phyloP scores from a whole-genome alignment of 371 early-diverging fungal species.

The Lichtheimia ornata region DNA sequence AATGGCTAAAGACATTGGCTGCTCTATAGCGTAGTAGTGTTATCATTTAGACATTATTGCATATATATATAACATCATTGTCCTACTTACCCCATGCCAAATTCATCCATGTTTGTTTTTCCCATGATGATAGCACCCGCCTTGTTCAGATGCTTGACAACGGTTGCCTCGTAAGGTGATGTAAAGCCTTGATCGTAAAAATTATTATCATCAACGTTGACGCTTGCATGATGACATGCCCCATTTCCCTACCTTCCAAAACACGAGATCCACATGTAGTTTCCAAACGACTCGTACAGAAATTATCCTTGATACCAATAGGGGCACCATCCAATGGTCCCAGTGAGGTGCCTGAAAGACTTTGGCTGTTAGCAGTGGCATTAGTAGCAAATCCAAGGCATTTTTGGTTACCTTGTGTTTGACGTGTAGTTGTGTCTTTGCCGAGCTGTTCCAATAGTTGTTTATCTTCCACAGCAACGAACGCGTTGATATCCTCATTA shows the following conservation, averaged over 20 bases:
- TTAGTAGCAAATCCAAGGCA: no score
- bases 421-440: not conserved
- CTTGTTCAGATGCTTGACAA: constrained; percentile 57
- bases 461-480: constrained; percentile 29
- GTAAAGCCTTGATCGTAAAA: constrained; percentile 50
- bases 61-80: not conserved
- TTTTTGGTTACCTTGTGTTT: constrained; percentile 3
- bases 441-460: constrained; percentile 5
- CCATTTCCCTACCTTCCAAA: constrained; percentile 53
- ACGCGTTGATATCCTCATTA: constrained; percentile 36
- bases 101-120: constrained; percentile 96
- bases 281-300: constrained; percentile 60
- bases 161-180: constrained; percentile 83
- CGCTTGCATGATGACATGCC: not conserved
- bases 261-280: constrained; percentile 74
- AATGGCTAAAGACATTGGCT: constrained; percentile 51
- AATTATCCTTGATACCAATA: constrained; percentile 75
- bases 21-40: constrained; percentile 31
- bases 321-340: constrained; percentile 61
- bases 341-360: constrained; percentile 14
- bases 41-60: not conserved
- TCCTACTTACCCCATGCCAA: constrained; percentile 89
- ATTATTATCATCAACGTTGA: not conserved
- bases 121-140: constrained; percentile 79
- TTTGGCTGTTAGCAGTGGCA: not conserved